A percentile compares a stretch with the other conserved stretches of the same genome.
Evolutionary conservation across 495 filamentous ascomycete genomes (phyloP).

Genomic region (Podospora anserina): DNA sequence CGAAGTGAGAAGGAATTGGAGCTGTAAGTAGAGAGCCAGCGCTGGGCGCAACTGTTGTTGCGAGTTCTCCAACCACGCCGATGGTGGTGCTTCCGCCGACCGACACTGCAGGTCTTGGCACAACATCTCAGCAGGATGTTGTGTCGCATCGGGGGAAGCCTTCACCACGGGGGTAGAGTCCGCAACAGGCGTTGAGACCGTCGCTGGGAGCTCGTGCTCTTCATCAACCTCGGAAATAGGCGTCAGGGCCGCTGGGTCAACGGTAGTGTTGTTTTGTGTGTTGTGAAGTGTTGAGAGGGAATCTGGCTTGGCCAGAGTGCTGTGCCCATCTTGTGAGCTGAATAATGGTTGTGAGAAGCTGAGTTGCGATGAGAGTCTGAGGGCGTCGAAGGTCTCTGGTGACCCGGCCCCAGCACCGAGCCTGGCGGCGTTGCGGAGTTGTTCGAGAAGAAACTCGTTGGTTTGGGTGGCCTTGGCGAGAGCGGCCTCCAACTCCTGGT

Average conservation of each 20-base stretch:
- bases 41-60: conserved; percentile 54
- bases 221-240: conserved; percentile 42
- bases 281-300: background rate
- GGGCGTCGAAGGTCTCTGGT: conserved; percentile 29
- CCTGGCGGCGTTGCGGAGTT: conserved; percentile 50
- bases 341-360: conserved; percentile 54
- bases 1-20: conserved; percentile 61
- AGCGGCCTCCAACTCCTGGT: conserved; percentile 64
- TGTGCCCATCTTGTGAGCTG: conserved; percentile 38
- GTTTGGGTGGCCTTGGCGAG: conserved; percentile 62
- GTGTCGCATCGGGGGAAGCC: conserved; percentile 87
- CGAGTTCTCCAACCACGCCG: conserved; percentile 57
- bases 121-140: conserved; percentile 99
- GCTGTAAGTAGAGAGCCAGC: conserved; percentile 54
- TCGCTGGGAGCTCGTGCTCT: conserved; percentile 20
- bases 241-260: conserved; percentile 47
- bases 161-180: conserved; percentile 38
- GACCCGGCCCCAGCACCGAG: conserved; percentile 43
- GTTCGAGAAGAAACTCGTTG: conserved; percentile 61
- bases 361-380: conserved; percentile 42
- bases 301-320: background rate
- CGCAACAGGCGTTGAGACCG: conserved; percentile 26
- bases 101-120: conserved; percentile 99
- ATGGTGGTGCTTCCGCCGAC: conserved; percentile 58
- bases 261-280: conserved; percentile 6